These are phyloP conservation scores for Chaetomium olivaceum DNA, from an alignment of 2,329 filamentous ascomycete species.

Conservation along the genomic window DNA sequence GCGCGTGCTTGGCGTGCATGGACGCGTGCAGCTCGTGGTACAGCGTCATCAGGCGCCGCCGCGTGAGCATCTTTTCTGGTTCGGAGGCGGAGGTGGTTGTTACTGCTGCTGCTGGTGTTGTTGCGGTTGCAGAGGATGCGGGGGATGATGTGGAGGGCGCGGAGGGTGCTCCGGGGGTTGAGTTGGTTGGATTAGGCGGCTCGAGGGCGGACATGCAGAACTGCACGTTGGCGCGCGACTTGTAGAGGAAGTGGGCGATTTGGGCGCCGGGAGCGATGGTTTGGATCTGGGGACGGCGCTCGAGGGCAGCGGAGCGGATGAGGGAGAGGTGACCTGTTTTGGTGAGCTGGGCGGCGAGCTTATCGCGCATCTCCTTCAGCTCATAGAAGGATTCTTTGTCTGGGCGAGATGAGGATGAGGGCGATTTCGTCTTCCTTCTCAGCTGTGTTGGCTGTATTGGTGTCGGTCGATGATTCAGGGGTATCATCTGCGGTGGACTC, in stretches of 20 bases:
- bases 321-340: slow-evolving; percentile 73
- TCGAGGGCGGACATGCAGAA: slow-evolving; percentile 86
- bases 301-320: slow-evolving; percentile 69
- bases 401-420: slow-evolving; percentile 85
- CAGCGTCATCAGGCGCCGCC: slow-evolving; percentile 74
- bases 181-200: slow-evolving; percentile 42
- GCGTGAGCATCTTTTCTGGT: slow-evolving; percentile 51
- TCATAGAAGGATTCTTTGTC: slow-evolving; percentile 94
- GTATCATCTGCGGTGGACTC: slow-evolving; percentile 34
- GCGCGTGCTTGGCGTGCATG: slow-evolving; percentile 80
- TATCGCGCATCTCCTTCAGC: slow-evolving; percentile 71
- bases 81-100: neutral
- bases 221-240: slow-evolving; percentile 90
- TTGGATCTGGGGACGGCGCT: slow-evolving; percentile 69
- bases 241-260: slow-evolving; percentile 92
- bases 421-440: slow-evolving; percentile 73
- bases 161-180: too few relatives aligned
- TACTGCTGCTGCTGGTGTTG: neutral
- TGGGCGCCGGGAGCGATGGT: slow-evolving; percentile 79
- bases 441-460: slow-evolving; percentile 41
- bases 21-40: slow-evolving; percentile 84
- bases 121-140: neutral
- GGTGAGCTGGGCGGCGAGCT: slow-evolving; percentile 66
- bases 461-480: slow-evolving; percentile 4
- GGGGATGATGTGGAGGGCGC: slow-evolving; percentile 36